Evolutionary conservation across 768 basidiomycete species (phyloP).

Genomic region (Asterophora lycoperdoides): DNA sequence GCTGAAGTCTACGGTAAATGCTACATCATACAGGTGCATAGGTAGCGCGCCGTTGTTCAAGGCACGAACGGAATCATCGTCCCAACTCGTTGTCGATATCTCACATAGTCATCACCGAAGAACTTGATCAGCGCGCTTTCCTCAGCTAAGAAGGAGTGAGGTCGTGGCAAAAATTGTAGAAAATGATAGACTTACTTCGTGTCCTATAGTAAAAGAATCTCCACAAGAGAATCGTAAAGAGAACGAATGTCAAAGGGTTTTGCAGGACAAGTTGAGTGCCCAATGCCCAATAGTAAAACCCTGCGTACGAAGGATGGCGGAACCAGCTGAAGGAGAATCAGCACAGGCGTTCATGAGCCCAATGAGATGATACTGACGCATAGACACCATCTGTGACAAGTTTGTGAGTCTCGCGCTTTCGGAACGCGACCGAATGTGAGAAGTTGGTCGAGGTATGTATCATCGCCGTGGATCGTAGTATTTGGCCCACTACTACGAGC

Average conservation of each 20-base stretch:
- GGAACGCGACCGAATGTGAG: slow-evolving; percentile 80
- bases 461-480: slow-evolving; percentile 88
- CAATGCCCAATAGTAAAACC: slow-evolving; percentile 97
- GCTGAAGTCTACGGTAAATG: not conserved
- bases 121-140: slow-evolving; percentile 76
- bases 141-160: slow-evolving; percentile 56
- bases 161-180: not conserved
- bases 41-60: slow-evolving; percentile 27
- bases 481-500: slow-evolving; percentile 67
- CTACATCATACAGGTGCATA: no score
- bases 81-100: slow-evolving; percentile 74
- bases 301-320: slow-evolving; percentile 94
- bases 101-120: slow-evolving; percentile 84
- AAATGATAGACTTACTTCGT: slow-evolving; percentile 48
- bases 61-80: slow-evolving; percentile 86
- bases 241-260: slow-evolving; percentile 69
- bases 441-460: slow-evolving; percentile 92
- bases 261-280: slow-evolving; percentile 91
- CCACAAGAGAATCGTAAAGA: slow-evolving; percentile 70
- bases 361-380: slow-evolving; percentile 45
- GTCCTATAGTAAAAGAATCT: slow-evolving; percentile 84
- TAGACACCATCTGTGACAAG: slow-evolving; percentile 92
- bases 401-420: slow-evolving; percentile 66
- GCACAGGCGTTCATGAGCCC: not conserved
- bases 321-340: slow-evolving; percentile 51